Base-by-base conservation (phyloP, 768 basidiomycete species). In the Leccinum uliginosum region DNA sequence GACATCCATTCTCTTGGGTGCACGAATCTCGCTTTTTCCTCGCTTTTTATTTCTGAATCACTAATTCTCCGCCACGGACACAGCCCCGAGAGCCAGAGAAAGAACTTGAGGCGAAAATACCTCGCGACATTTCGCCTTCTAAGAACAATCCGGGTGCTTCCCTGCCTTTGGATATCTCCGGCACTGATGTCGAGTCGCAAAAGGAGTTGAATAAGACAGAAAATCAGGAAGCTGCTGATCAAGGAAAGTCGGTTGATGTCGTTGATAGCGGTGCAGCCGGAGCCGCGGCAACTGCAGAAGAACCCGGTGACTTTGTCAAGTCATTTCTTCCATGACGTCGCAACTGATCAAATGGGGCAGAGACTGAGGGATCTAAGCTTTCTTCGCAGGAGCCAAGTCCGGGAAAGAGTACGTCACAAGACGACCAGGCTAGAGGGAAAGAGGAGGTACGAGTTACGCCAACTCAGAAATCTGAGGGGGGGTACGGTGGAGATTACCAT, bases 401-500 rank as follows among this genome's bases (percentile, higher is more conserved):
- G 11, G 44, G 29, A 26, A 27, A 58, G 53, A 19, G 11, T 23
- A 34, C 38, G 4, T 47, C 54, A n/a, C 55, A 50, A n/a, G 53
- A 26, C 9, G 32, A 17, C n/a, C 30, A 32, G 30, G 49, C 29
- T 19, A 53, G 55, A 24, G 59, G 43, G 1, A 21, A 12, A 1
- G 27, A 61, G 29, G 59, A 57, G 19, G 50, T n/a, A 26, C 21
- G 10, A 17, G 32, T 50, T 0, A 12, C 15, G 6, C 7, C 26
- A 32, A 10, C 45, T 2, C 29, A 40, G 23, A 40, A 51, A 26
- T 34, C 5, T 8, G 30, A 30, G 24, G 50, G 23, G 27, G 64
- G 56, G 10, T 58, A 66, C 15, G 51, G 60, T 8, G 64, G 43
- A 2, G 62, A 58, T 7, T 71, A 71, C 45, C 71, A 73, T 44